Conservation (phyloP, 768 basidiomycete species). For the Daedalea quercina region DNA sequence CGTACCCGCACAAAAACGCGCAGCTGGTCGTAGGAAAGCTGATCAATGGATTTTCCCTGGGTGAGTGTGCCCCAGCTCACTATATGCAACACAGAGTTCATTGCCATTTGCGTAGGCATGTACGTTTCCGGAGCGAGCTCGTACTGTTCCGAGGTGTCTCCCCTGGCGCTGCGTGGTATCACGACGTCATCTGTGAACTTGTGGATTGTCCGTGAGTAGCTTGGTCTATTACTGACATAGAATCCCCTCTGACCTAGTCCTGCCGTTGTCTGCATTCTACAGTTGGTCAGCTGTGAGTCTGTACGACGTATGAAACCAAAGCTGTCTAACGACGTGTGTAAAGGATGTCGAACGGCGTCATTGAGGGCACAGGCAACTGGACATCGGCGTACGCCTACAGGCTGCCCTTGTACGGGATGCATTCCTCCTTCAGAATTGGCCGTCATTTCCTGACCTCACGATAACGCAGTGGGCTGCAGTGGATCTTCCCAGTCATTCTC, state of each 20-base stretch:
- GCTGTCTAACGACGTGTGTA: constrained; percentile 30
- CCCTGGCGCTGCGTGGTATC: constrained; percentile 4
- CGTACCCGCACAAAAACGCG: constrained; percentile 46
- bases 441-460: neutral
- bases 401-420: constrained; percentile 39
- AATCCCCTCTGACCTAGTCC: neutral
- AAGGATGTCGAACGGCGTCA: constrained; percentile 64
- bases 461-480: neutral
- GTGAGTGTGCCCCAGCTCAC: constrained; percentile 57
- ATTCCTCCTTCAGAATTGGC: constrained; percentile 51
- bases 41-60: constrained; percentile 60
- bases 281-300: constrained; percentile 3
- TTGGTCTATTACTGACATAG: neutral
- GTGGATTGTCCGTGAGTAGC: constrained; percentile 3
- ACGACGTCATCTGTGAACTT: constrained; percentile 2
- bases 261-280: neutral
- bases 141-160: constrained; percentile 4
- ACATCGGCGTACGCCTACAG: constrained; percentile 58
- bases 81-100: constrained; percentile 61
- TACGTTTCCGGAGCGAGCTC: constrained; percentile 12
- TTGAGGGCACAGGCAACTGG: constrained; percentile 42
- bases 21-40: constrained; percentile 64
- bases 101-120: constrained; percentile 51
- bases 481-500: constrained; percentile 4
- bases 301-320: neutral